Conservation (phyloP, 2,329 filamentous ascomycete species). For the Berkeleyomyces rouxiae region DNA sequence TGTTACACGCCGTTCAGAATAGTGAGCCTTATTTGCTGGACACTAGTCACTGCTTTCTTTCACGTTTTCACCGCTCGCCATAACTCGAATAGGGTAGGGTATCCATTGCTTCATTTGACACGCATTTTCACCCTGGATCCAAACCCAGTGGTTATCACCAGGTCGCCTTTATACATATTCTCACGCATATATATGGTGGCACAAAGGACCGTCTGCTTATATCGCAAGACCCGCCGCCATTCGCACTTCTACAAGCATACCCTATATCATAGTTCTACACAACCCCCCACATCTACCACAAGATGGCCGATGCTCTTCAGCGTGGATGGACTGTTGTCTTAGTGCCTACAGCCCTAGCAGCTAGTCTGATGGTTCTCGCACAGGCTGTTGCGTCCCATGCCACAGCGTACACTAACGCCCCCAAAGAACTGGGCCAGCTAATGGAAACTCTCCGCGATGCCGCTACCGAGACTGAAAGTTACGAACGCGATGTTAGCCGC, state of each 20-base stretch:
- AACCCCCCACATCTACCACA: background rate
- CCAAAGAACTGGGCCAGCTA: slow-evolving; percentile 39
- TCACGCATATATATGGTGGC: background rate
- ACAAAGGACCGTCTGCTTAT: background rate
- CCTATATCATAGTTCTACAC: background rate
- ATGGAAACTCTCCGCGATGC: slow-evolving; percentile 46
- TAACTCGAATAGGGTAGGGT: background rate
- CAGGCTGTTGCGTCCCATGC: slow-evolving; percentile 37
- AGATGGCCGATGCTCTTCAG: slow-evolving; percentile 34
- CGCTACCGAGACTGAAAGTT: slow-evolving; percentile 46
- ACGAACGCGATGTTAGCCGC: slow-evolving; percentile 41
- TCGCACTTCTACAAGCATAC: background rate
- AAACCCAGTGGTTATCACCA: background rate
- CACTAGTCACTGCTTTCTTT: background rate
- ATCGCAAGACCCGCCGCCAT: background rate
- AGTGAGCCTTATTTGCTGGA: background rate
- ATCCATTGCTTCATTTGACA: background rate
- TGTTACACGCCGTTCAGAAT: background rate
- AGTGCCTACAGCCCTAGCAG: slow-evolving; percentile 38
- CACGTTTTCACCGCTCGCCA: background rate
- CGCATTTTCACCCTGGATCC: background rate
- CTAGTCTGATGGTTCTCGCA: slow-evolving; percentile 37
- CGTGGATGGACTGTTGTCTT: slow-evolving; percentile 42
- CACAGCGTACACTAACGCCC: slow-evolving; percentile 39
- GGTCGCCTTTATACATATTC: background rate